Evolutionary conservation across 2,329 filamentous ascomycete genomes (phyloP).

Genomic region (Blumeriella jaapii): DNA sequence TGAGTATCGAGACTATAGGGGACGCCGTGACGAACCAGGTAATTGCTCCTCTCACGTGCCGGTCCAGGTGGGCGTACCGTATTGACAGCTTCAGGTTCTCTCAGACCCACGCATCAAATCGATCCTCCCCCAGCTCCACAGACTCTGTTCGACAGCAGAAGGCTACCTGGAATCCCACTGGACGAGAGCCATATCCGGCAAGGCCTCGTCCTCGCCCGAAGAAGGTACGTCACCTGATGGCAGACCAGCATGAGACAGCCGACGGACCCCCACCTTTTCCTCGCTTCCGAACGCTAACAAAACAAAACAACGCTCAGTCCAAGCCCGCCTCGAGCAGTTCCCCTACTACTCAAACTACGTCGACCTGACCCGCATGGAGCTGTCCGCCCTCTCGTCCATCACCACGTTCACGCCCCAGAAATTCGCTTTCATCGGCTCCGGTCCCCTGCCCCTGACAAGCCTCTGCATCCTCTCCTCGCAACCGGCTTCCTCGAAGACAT

Average conservation of each 20-base stretch:
- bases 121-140: constrained; percentile 30
- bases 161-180: constrained; percentile 35
- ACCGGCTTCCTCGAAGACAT: constrained; percentile 10
- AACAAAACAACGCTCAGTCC: constrained; percentile 8
- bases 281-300: constrained; percentile 1
- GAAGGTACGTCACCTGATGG: constrained; percentile 18
- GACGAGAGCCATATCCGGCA: constrained; percentile 28
- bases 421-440: constrained; percentile 39
- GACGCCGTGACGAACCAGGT: constrained; percentile 5
- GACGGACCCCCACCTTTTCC: not conserved
- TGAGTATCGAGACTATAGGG: constrained; percentile 23
- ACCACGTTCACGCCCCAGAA: constrained; percentile 9
- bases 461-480: constrained; percentile 29
- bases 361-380: constrained; percentile 36
- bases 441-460: constrained; percentile 37
- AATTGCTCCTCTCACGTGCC: not conserved
- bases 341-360: constrained; percentile 40
- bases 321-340: constrained; percentile 29
- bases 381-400: constrained; percentile 31
- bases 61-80: not conserved
- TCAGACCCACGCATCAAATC: constrained; percentile 23
- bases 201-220: constrained; percentile 1
- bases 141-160: constrained; percentile 35
- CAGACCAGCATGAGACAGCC: no score
- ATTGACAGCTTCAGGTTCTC: constrained; percentile 25